Percentiles rank a stretch among this genome's conserved stretches.
Conservation (phyloP, 2,329 filamentous ascomycete species). For the Penicillium sp. region DNA sequence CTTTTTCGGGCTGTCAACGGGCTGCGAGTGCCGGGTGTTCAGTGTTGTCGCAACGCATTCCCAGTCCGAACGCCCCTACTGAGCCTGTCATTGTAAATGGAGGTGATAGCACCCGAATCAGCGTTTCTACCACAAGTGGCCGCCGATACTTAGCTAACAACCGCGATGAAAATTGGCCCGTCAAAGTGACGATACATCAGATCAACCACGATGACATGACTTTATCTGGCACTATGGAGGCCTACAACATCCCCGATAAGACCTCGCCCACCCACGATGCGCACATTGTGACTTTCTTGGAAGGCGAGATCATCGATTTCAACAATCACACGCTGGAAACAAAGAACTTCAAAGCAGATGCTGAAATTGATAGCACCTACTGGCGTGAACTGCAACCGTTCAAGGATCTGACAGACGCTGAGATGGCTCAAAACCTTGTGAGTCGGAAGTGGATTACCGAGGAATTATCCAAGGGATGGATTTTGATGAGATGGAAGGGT, state of each 20-base stretch:
- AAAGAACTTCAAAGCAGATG: constrained; percentile 48
- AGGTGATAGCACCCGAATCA: constrained; percentile 35
- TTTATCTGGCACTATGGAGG: constrained; percentile 67
- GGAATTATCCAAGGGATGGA: constrained; percentile 45
- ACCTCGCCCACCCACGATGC: constrained; percentile 43
- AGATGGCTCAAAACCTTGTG: constrained; percentile 46
- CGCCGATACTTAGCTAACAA: constrained; percentile 39
- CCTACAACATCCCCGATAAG: constrained; percentile 63
- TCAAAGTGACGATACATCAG: constrained; percentile 64
- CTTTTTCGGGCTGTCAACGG: constrained; percentile 63
- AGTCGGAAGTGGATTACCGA: constrained; percentile 48
- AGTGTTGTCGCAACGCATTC: constrained; percentile 32
- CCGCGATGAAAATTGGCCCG: constrained; percentile 63
- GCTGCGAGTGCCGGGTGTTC: constrained; percentile 44
- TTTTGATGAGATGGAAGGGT: constrained; percentile 55
- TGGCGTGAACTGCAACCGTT: constrained; percentile 52
- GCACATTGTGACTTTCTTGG: constrained; percentile 64
- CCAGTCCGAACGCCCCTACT: constrained; percentile 26
- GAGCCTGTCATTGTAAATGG: constrained; percentile 40
- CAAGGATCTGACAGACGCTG: constrained; percentile 45
- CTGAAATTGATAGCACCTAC: constrained; percentile 49
- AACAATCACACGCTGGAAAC: constrained; percentile 50
- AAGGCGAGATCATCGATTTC: constrained; percentile 69
- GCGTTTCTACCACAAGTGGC: constrained; percentile 39
- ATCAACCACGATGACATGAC: constrained; percentile 63